Conservation (phyloP, 1,284 basidiomycete species). For the Singerocomus inundabilis region DNA sequence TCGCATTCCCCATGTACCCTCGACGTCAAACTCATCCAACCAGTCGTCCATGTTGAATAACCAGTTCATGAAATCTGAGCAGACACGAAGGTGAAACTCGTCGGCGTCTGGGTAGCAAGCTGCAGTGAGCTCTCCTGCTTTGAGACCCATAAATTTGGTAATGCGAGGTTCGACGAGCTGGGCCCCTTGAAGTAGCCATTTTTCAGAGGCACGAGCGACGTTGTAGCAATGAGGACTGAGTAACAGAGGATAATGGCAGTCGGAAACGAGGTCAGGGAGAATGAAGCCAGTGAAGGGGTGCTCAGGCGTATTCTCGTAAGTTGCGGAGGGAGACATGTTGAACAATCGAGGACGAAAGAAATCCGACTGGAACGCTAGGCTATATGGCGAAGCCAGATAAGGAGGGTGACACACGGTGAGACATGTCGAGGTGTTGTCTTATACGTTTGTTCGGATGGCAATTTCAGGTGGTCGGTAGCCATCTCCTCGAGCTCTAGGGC, state of each 20-base stretch:
- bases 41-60: slow-evolving; percentile 58
- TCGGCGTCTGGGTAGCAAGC: slow-evolving; percentile 58
- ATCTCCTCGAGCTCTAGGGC: neutral
- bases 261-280: slow-evolving; percentile 62
- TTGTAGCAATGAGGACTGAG: slow-evolving; percentile 55
- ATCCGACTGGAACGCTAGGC: neutral
- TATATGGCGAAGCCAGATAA: slow-evolving; percentile 21
- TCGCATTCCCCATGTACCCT: slow-evolving; percentile 39
- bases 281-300: slow-evolving; percentile 41
- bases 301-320: slow-evolving; percentile 11
- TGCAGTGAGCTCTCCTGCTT: slow-evolving; percentile 66
- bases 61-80: slow-evolving; percentile 60
- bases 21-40: slow-evolving; percentile 47
- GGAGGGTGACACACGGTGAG: slow-evolving; percentile 15
- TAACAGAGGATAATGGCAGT: slow-evolving; percentile 54
- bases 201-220: slow-evolving; percentile 53
- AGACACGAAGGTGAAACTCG: slow-evolving; percentile 56
- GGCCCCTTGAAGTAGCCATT: slow-evolving; percentile 55
- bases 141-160: slow-evolving; percentile 53
- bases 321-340: slow-evolving; percentile 30
- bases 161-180: slow-evolving; percentile 52
- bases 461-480: slow-evolving; percentile 1
- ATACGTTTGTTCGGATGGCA: slow-evolving; percentile 20
- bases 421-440: slow-evolving; percentile 23
- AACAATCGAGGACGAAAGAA: neutral